phyloP scores from a whole-genome alignment of 768 basidiomycete species.

The Tylopilus vinaceipallidus region DNA sequence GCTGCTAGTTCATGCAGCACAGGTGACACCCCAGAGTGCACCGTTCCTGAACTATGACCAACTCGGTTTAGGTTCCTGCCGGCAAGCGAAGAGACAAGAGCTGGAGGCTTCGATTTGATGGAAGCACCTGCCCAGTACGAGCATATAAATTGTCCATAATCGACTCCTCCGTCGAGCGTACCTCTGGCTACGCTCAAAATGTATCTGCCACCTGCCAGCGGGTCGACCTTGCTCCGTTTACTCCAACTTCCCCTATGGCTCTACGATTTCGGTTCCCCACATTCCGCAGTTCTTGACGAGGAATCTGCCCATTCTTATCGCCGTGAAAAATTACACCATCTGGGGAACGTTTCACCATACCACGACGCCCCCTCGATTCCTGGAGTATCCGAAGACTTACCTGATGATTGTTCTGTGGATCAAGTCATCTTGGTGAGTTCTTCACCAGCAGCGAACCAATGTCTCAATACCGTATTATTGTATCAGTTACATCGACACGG shows the following conservation, averaged over 20 bases:
- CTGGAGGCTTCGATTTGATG: background rate
- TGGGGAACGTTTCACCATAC: slow-evolving; percentile 41
- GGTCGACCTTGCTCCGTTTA: slow-evolving; percentile 9
- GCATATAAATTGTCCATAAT: background rate
- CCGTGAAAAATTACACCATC: slow-evolving; percentile 8
- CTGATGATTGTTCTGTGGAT: slow-evolving; percentile 39
- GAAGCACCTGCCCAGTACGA: background rate
- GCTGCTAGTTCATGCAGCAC: no score
- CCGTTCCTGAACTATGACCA: no score
- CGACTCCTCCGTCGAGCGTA: background rate
- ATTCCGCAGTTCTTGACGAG: background rate
- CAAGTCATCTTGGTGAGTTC: slow-evolving; percentile 39
- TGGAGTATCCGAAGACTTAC: slow-evolving; percentile 30
- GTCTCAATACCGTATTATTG: background rate
- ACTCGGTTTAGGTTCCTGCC: background rate
- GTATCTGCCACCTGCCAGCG: slow-evolving; percentile 19
- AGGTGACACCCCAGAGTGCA: no score
- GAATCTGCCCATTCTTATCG: background rate
- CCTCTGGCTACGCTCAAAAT: slow-evolving; percentile 8
- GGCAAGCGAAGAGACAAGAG: no score
- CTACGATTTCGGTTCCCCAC: background rate
- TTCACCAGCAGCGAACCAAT: no score
- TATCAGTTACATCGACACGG: slow-evolving; percentile 42
- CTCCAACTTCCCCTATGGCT: slow-evolving; percentile 13
- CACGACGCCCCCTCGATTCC: slow-evolving; percentile 29